Evolutionary conservation across 2,329 filamentous ascomycete genomes (phyloP), one percentile per base, ranked within the genome.

Genomic region (Camillea tinctor): DNA sequence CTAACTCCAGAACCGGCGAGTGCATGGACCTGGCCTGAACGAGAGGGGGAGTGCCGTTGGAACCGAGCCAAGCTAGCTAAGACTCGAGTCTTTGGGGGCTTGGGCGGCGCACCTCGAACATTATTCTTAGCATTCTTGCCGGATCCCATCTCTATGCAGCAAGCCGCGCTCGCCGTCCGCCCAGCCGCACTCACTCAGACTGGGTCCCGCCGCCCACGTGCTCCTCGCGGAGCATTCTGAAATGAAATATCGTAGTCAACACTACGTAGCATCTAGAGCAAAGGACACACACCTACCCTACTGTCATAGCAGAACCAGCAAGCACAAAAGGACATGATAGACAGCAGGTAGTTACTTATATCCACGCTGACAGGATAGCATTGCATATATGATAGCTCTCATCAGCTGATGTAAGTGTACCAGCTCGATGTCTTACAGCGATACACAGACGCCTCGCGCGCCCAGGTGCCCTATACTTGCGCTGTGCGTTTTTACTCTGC

Each of bases 131-230:
- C 11, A 11, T n/a, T n/a, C 36, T 44, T 44, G 36, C 36, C 4
- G 11, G 13, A 44, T 44, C 62, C 62, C 62, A 66, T 61, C 60
- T 50, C 56, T 59, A 53, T 66, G 62, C 62, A 63, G 51, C 49
- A 60, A 23, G 57, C 57, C 58, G 55, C 53, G 59, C 11, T 9
- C 36, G 36, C 36, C 11, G 36, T 11, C 36, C 36, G 56, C 62
- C 62, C 26, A 64, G 61, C 59, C 57, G 58, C 57, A 30, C 13
- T 30, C 26, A 30, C 64, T 56, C 64, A 64, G 63, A 56, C 44
- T 64, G 59, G 62, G 64, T 63, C 61, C 64, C 60, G 54, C 51
- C 50, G 60, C 59, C 64, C 64, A 66, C 64, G 64, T 66, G 64
- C 59, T 64, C 62, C 61, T 52, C 59, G 61, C 23, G 5, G 51